These are phyloP conservation scores for Amanita polypyramis DNA, from an alignment of 768 basidiomycete genomes.

Conservation along the genomic window DNA sequence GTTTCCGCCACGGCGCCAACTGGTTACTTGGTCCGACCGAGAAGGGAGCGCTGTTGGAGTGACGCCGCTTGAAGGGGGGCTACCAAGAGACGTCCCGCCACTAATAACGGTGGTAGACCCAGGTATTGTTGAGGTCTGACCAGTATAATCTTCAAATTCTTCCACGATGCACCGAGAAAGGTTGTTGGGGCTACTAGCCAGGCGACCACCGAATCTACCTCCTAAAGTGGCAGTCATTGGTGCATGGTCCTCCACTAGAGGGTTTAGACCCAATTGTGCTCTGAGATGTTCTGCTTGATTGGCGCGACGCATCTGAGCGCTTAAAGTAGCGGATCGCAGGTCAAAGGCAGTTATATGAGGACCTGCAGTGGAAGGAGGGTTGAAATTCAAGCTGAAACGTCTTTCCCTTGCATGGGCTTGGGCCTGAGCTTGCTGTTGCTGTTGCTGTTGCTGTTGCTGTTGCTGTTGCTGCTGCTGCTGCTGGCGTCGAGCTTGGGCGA, in stretches of 20 bases:
- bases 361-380: slow-evolving; percentile 64
- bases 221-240: slow-evolving; percentile 78
- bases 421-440: slow-evolving; percentile 25
- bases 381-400: slow-evolving; percentile 37
- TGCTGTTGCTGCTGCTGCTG: slow-evolving; percentile 33
- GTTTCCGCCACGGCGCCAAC: slow-evolving; percentile 74
- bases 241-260: slow-evolving; percentile 41
- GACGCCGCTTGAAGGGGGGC: slow-evolving; percentile 30
- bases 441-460: too few relatives aligned
- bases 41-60: slow-evolving; percentile 36
- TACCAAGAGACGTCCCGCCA: slow-evolving; percentile 63
- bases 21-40: slow-evolving; percentile 70
- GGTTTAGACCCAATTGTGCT: slow-evolving; percentile 41
- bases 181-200: slow-evolving; percentile 30
- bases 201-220: slow-evolving; percentile 66
- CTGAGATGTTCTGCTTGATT: slow-evolving; percentile 60
- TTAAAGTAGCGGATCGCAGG: slow-evolving; percentile 42
- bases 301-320: slow-evolving; percentile 53
- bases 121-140: slow-evolving; percentile 27
- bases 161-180: slow-evolving; percentile 25
- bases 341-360: slow-evolving; percentile 58
- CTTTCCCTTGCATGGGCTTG: slow-evolving; percentile 32
- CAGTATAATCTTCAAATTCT: slow-evolving; percentile 17
- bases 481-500: slow-evolving; percentile 49
- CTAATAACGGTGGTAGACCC: slow-evolving; percentile 58